Evolutionary conservation across 768 basidiomycete genomes (phyloP).

Genomic region (Kwoniella heveanensis): DNA sequence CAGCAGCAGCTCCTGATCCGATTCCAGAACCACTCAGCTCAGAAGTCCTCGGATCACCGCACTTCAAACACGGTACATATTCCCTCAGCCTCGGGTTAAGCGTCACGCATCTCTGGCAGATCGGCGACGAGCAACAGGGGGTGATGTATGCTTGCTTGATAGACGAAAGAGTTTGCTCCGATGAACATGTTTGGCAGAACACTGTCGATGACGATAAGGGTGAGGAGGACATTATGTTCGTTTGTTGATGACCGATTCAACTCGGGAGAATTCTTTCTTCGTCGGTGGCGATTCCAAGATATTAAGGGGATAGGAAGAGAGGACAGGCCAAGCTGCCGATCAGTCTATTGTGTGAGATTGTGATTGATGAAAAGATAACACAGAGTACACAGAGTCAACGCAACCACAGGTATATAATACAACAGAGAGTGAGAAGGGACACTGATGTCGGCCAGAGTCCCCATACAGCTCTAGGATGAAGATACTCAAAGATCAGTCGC

Average conservation of each 20-base stretch:
- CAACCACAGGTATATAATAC: too few relatives aligned
- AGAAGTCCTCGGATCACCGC: slow-evolving; percentile 39
- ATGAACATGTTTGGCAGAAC: slow-evolving; percentile 45
- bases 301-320: too few relatives aligned
- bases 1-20: too few relatives aligned
- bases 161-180: slow-evolving; percentile 19
- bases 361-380: too few relatives aligned
- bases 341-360: too few relatives aligned
- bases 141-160: slow-evolving; percentile 32
- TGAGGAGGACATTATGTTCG: not conserved
- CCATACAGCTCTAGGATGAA: too few relatives aligned
- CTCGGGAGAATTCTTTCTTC: not conserved
- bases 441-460: too few relatives aligned
- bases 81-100: slow-evolving; percentile 48
- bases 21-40: slow-evolving; percentile 14
- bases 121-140: slow-evolving; percentile 48
- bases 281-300: not conserved
- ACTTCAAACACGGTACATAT: slow-evolving; percentile 49
- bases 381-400: too few relatives aligned
- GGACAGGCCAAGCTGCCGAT: too few relatives aligned
- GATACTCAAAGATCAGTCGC: too few relatives aligned
- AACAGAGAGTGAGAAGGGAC: too few relatives aligned
- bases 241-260: too few relatives aligned
- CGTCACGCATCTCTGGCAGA: slow-evolving; percentile 43
- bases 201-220: not conserved